Base-by-base conservation (phyloP, 163 green algal genomes). In the Chlamydomonas reinhardtii region DNA sequence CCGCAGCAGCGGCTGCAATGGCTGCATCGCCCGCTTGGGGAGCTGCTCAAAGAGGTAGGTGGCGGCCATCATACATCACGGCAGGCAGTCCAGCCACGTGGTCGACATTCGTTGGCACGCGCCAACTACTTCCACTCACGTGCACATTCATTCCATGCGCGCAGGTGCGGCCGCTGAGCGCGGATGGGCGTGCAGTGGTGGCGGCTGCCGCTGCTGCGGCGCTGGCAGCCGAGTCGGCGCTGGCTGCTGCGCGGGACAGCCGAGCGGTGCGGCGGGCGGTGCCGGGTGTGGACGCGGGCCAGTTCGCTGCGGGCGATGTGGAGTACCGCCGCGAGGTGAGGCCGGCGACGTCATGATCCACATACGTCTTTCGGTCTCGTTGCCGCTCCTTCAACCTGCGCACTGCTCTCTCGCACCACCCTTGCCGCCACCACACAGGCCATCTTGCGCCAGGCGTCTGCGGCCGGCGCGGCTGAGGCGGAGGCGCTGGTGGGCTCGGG, bases 401-500 rank as follows among this genome's bases (percentile, higher is more conserved):
- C 8, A 48, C 39, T 5, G 25, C 62, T 24, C 27, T 32, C 1
- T 24, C 27, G 22, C 62, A 31, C 19, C 62, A 69, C 25, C 25
- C 34, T 5, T 24, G 2, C 25, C 24, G 59, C 59, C 59, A 27
- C 12, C 11, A 1, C 20, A 22, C 59, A 87, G 81, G 81, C 68
- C 35, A 87, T 87, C 27, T 37, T 87, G 71, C 70, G 80, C 71
- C 81, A 87, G 59, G 81, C 81, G 4, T 37, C 81, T 0, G 71
- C 74, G 59, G 81, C 81, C 4, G 81, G 81, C 32, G 29, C 34
- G 0, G 37, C 56, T 0, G 81, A 76, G 37, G 81, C 81, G 16
- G 70, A 34, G n/a, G 56, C 81, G 15, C 81, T 37, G 35, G 37
- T 35, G 8, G 35, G n/a, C 35, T 65, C 17, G 22, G 15, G 48